A percentile compares a stretch with the other conserved stretches of the same genome.
phyloP scores from a whole-genome alignment of 768 basidiomycete species.

The Termitomyces sp. region DNA sequence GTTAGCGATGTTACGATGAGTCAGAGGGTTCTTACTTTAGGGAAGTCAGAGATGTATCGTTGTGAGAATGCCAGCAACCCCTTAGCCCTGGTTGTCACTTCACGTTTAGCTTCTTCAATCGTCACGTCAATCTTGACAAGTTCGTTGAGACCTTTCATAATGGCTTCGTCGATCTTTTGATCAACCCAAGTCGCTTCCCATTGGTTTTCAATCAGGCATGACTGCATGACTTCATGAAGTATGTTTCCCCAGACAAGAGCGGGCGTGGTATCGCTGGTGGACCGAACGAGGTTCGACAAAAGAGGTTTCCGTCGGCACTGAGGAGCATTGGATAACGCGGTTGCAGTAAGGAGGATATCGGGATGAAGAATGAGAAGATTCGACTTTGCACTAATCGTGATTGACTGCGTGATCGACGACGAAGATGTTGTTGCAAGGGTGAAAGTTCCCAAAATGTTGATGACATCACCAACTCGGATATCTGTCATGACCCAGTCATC shows the following conservation, averaged over 20 bases:
- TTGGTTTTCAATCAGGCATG: slow-evolving; percentile 52
- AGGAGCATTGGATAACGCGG: slow-evolving; percentile 77
- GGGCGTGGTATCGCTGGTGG: slow-evolving; percentile 55
- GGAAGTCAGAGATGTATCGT: slow-evolving; percentile 57
- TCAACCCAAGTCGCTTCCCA: slow-evolving; percentile 69
- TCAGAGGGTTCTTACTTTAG: slow-evolving; percentile 45
- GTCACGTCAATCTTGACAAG: slow-evolving; percentile 55
- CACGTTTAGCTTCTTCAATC: slow-evolving; percentile 60
- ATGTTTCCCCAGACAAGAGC: slow-evolving; percentile 88
- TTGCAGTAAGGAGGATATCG: slow-evolving; percentile 87
- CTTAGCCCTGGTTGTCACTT: slow-evolving; percentile 55
- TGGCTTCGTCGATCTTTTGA: slow-evolving; percentile 48
- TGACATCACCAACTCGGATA: slow-evolving; percentile 61
- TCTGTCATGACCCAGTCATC: slow-evolving; percentile 78
- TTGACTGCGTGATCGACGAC: slow-evolving; percentile 34
- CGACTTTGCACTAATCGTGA: slow-evolving; percentile 55
- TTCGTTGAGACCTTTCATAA: slow-evolving; percentile 50
- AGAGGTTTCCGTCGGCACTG: slow-evolving; percentile 85
- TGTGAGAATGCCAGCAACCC: slow-evolving; percentile 63
- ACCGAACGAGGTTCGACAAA: slow-evolving; percentile 59
- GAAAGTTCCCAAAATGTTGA: slow-evolving; percentile 67
- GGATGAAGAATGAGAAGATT: slow-evolving; percentile 87
- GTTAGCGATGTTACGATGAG: not conserved
- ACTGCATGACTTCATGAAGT: slow-evolving; percentile 88
- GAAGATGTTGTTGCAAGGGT: slow-evolving; percentile 24